These are phyloP conservation scores for Alloteropsis semialata DNA, from an alignment of 176 grass and related monocot genomes.

Conservation along the genomic window DNA sequence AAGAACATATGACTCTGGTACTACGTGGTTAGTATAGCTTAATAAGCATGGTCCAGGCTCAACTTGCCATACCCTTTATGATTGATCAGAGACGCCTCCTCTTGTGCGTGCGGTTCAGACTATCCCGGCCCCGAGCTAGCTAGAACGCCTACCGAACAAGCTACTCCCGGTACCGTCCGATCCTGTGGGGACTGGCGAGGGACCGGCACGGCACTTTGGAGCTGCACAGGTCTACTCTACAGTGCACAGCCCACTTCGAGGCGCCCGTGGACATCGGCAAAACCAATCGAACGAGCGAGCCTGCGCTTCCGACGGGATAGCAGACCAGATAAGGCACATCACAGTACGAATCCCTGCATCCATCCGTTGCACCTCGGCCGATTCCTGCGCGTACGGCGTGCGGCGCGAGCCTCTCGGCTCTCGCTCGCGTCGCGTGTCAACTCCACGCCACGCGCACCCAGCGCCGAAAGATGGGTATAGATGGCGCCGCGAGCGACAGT, in stretches of 20 bases:
- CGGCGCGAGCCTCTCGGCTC: not conserved
- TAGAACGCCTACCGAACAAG: too few species aligned
- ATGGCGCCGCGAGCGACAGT: not conserved
- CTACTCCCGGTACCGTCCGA: too few species aligned
- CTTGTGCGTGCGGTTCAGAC: not conserved
- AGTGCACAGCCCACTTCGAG: too few species aligned
- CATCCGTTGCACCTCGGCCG: not conserved
- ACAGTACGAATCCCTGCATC: not conserved
- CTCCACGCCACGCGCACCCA: slow-evolving; percentile 1
- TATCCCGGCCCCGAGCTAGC: not conserved
- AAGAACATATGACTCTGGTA: too few species aligned
- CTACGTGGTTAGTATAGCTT: too few species aligned
- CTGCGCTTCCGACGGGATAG: not conserved
- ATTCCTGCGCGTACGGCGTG: not conserved
- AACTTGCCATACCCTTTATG: not conserved
- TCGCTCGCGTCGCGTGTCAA: not conserved
- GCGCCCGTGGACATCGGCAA: not conserved
- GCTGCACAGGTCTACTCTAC: too few species aligned
- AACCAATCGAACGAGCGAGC: not conserved
- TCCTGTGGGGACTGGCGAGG: too few species aligned
- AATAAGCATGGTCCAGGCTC: too few species aligned
- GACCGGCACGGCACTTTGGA: too few species aligned
- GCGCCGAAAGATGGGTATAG: not conserved
- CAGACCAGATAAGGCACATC: not conserved
- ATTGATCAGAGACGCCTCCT: not conserved